Conservation (phyloP, 345 rosid species). For the Lenwebbia sp. region DNA sequence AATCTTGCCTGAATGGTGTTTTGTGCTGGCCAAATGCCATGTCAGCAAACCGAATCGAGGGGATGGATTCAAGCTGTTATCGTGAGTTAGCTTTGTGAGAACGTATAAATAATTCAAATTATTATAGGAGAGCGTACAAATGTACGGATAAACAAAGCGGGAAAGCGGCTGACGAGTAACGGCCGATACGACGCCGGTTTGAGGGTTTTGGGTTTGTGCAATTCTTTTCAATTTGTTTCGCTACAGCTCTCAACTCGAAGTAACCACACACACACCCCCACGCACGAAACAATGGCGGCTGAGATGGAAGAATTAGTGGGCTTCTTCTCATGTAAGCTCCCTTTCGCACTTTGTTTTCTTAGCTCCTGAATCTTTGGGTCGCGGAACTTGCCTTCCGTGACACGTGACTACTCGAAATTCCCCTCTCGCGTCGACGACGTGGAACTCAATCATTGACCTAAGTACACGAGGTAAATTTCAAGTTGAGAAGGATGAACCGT, state of each 20-base stretch:
- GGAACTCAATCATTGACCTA: too few relatives aligned
- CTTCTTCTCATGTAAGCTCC: conserved; percentile 50
- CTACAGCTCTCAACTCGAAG: not conserved
- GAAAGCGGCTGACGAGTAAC: not conserved
- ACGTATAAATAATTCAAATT: too few relatives aligned
- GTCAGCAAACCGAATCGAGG: conserved; percentile 3
- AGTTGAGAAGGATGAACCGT: too few relatives aligned
- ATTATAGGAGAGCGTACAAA: too few relatives aligned
- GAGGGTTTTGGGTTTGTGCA: not conserved
- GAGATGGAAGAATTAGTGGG: conserved; percentile 77
- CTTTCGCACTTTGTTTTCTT: not conserved
- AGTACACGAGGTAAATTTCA: too few relatives aligned
- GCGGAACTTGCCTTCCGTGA: too few relatives aligned
- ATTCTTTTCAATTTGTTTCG: not conserved
- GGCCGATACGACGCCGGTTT: not conserved
- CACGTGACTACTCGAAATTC: too few relatives aligned
- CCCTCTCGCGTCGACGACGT: too few relatives aligned
- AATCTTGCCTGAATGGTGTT: not conserved
- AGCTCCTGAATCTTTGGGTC: not conserved
- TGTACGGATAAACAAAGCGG: too few relatives aligned
- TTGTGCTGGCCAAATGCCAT: conserved; percentile 11
- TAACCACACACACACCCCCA: not conserved
- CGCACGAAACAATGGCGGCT: conserved; percentile 37
- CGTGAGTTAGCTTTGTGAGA: too few relatives aligned
- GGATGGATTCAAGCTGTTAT: too few relatives aligned